Evolutionary conservation across 495 filamentous ascomycete genomes (phyloP).

Genomic region (Talaromyces stipitatus): DNA sequence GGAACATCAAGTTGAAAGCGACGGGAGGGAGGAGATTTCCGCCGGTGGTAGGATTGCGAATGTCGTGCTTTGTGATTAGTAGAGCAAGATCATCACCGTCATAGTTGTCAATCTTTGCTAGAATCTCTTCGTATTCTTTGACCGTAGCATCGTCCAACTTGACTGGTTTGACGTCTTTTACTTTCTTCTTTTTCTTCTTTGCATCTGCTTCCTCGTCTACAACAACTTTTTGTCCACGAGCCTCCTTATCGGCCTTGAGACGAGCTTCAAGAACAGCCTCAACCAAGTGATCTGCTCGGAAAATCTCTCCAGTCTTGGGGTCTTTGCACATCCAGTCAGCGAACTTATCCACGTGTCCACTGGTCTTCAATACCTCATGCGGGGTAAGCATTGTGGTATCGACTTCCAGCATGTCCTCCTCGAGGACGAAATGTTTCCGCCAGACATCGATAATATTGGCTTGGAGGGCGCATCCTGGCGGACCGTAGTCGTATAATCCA

Average conservation of each 20-base stretch:
- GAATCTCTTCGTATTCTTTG: constrained; percentile 59
- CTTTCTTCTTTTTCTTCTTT: constrained; percentile 63
- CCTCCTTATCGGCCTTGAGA: constrained; percentile 73
- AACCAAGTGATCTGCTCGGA: constrained; percentile 91
- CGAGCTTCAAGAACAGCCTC: constrained; percentile 84
- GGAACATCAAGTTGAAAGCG: constrained; percentile 71
- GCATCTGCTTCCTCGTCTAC: constrained; percentile 58
- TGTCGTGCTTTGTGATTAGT: constrained; percentile 57
- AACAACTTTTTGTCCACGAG: constrained; percentile 62
- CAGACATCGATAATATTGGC: constrained; percentile 84
- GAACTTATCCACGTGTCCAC: constrained; percentile 96
- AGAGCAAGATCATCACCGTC: constrained; percentile 54
- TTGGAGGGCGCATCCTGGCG: constrained; percentile 70
- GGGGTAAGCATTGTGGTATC: constrained; percentile 83
- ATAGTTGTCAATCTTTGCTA: constrained; percentile 69
- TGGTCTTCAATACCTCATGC: constrained; percentile 87
- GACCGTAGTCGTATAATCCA: constrained; percentile 81
- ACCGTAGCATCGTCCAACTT: constrained; percentile 58
- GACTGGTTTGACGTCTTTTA: constrained; percentile 47
- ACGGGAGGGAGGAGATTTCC: constrained; percentile 55
- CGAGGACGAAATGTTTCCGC: constrained; percentile 86
- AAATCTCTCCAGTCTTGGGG: constrained; percentile 92
- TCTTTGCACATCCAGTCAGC: constrained; percentile 99
- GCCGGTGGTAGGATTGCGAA: constrained; percentile 56
- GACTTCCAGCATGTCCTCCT: constrained; percentile 88